Evolutionary conservation across 140 eudicot species (phyloP).

Genomic region (Bidens hawaiensis): DNA sequence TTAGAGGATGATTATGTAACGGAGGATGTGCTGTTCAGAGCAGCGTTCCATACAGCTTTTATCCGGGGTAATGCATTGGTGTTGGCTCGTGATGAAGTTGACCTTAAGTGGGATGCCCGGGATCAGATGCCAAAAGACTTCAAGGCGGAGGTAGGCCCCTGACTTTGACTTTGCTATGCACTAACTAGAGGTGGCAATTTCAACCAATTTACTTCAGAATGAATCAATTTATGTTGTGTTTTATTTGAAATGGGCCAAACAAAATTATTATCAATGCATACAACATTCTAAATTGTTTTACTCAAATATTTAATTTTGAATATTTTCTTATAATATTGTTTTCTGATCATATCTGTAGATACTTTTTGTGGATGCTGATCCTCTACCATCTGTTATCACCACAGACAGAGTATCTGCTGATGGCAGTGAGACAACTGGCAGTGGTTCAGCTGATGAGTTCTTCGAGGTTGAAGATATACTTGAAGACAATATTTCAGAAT

Average conservation of each 20-base stretch:
- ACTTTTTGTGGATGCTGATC: constrained; percentile 84
- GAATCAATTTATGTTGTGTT: neutral
- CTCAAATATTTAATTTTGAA: no score
- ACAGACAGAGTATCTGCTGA: constrained; percentile 45
- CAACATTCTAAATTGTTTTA: neutral
- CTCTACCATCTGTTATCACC: constrained; percentile 59
- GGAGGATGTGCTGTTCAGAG: constrained; percentile 81
- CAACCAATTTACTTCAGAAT: neutral
- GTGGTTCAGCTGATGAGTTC: constrained; percentile 69
- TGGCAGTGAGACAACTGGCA: constrained; percentile 45
- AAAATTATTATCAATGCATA: neutral
- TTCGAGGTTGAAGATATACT: constrained; percentile 71
- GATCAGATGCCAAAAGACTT: constrained; percentile 73
- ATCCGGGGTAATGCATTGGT: constrained; percentile 64
- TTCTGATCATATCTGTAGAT: constrained; percentile 68
- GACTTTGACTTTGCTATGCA: constrained; percentile 13
- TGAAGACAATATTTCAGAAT: constrained; percentile 11
- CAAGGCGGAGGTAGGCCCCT: constrained; percentile 71
- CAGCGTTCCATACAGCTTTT: constrained; percentile 83
- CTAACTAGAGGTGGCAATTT: neutral
- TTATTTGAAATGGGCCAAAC: neutral
- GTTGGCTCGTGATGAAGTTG: constrained; percentile 81
- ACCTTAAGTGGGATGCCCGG: constrained; percentile 71
- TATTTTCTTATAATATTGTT: no score
- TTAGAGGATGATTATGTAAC: constrained; percentile 61